Conservation (phyloP, 257 asterid genomes). For the Solanum microdontum region DNA sequence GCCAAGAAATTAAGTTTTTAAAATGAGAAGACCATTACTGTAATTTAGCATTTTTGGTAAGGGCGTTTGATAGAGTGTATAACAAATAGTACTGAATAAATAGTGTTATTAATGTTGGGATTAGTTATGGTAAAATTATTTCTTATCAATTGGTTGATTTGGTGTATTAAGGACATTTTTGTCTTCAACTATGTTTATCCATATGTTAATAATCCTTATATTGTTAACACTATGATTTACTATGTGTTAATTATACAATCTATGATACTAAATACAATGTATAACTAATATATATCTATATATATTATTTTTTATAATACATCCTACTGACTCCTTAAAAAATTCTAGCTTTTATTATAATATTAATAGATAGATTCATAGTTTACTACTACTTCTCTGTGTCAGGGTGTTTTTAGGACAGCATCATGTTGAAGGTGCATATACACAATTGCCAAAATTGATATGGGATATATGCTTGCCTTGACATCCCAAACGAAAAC, state of each 20-base stretch:
- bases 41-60: background rate
- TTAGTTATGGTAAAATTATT: background rate
- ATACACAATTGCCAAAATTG: background rate
- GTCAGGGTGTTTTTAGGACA: slow-evolving; percentile 1
- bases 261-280: background rate
- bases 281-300: too few species aligned
- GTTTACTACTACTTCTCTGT: background rate
- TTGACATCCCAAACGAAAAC: slow-evolving; percentile 32
- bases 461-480: slow-evolving; percentile 68
- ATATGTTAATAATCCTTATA: background rate
- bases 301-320: too few species aligned
- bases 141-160: background rate
- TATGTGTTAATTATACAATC: background rate
- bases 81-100: background rate
- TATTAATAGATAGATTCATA: background rate
- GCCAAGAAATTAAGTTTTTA: background rate
- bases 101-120: background rate
- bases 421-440: background rate
- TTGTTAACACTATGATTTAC: background rate
- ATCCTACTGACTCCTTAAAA: too few species aligned
- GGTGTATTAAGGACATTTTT: background rate
- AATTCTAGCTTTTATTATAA: too few species aligned
- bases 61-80: background rate
- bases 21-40: background rate
- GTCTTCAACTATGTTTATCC: background rate